phyloP scores from a whole-genome alignment of 805 yeast species.

The Metschnikowia drakensbergensis region DNA sequence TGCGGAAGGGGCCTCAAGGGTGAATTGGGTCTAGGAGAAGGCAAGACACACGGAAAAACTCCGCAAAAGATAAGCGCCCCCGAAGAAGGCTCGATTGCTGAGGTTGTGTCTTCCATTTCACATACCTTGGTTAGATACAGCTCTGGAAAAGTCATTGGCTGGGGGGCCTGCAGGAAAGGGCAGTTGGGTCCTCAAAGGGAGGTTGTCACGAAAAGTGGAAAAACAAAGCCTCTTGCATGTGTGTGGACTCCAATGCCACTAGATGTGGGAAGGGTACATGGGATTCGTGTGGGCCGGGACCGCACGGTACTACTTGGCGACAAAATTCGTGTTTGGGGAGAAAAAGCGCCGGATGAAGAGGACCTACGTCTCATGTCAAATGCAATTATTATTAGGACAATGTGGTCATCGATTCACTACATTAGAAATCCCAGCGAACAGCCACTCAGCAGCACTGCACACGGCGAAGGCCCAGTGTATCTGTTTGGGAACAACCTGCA shows the following conservation, averaged over 20 bases:
- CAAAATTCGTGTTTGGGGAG: not conserved
- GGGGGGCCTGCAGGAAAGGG: conserved; percentile 69
- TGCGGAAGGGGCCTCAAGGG: conserved; percentile 71
- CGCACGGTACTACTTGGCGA: conserved; percentile 41
- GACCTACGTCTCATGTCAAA: not conserved
- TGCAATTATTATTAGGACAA: conserved; percentile 37
- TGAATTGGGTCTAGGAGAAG: conserved; percentile 56
- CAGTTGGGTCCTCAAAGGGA: conserved; percentile 36
- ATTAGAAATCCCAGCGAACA: not conserved
- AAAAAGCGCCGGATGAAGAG: conserved; percentile 21
- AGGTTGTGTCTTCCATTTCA: conserved; percentile 40
- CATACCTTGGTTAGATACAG: conserved; percentile 39
- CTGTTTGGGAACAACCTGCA: conserved; percentile 77
- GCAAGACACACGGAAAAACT: conserved; percentile 3
- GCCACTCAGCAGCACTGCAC: not conserved
- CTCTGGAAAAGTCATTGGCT: conserved; percentile 50
- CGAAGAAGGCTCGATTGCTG: not conserved
- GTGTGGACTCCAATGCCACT: conserved; percentile 25
- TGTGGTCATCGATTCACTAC: conserved; percentile 79
- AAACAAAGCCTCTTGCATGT: conserved; percentile 14
- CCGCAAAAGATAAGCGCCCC: conserved; percentile 4
- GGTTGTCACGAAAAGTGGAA: not conserved
- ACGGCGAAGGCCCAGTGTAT: conserved; percentile 17
- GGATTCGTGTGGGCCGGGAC: conserved; percentile 52
- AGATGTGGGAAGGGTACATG: conserved; percentile 13